Evolutionary conservation across 2,329 filamentous ascomycete species (phyloP).

Genomic region (Trichoderma guizhouense): DNA sequence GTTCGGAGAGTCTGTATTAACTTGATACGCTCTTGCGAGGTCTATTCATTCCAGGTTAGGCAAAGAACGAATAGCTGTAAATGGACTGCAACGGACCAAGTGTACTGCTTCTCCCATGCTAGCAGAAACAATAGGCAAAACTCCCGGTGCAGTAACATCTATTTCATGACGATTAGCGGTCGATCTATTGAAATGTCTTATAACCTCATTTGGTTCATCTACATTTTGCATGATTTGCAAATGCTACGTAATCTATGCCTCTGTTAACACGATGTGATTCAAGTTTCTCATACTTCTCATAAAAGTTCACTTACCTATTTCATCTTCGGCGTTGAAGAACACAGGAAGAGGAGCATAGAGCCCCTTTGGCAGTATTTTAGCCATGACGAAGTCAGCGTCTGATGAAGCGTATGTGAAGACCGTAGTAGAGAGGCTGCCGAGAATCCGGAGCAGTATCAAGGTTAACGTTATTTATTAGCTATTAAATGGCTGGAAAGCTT

Average conservation of each 20-base stretch:
- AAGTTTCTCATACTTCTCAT: neutral
- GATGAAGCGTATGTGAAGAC: neutral
- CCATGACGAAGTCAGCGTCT: neutral
- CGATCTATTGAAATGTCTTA: neutral
- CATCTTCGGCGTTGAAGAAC: neutral
- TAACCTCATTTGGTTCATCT: neutral
- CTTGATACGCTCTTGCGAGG: neutral
- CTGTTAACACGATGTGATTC: neutral
- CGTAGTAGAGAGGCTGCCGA: too few relatives aligned
- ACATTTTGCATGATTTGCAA: neutral
- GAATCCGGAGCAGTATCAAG: too few relatives aligned
- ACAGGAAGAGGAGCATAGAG: neutral
- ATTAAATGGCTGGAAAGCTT: neutral
- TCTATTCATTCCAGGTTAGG: neutral
- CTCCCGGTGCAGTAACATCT: neutral
- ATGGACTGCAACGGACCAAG: neutral
- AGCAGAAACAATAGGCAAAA: neutral
- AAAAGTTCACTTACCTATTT: neutral
- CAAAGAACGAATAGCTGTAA: too few relatives aligned
- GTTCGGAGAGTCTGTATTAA: neutral
- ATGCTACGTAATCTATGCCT: neutral
- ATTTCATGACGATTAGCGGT: neutral
- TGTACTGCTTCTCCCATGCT: slow-evolving; percentile 9
- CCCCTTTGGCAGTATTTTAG: neutral
- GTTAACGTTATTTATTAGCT: neutral